These are phyloP conservation scores for Crithidia expoeki DNA, from an alignment of 208 protist species.

Conservation along the genomic window DNA sequence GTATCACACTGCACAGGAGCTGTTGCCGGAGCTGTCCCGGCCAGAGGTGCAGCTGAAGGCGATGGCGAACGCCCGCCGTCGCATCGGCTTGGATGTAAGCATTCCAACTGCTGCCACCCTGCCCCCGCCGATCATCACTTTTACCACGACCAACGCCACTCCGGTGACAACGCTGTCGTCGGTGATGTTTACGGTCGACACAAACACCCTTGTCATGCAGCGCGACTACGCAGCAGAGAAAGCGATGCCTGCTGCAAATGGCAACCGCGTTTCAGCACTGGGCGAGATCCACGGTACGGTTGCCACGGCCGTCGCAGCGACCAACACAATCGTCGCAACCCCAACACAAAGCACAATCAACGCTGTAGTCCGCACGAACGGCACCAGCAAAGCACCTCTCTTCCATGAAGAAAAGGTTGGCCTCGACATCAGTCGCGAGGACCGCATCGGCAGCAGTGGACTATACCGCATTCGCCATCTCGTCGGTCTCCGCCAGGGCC, in stretches of 20 bases:
- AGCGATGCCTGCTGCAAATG: not conserved
- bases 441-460: constrained; percentile 37
- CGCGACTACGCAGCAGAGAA: constrained; percentile 25
- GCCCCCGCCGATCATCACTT: constrained; percentile 60
- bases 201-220: constrained; percentile 30
- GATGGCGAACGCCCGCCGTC: constrained; percentile 42
- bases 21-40: constrained; percentile 48
- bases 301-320: not conserved
- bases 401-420: constrained; percentile 26
- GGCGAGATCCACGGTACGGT: not conserved
- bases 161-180: constrained; percentile 23
- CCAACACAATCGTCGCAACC: not conserved
- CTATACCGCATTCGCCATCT: constrained; percentile 49
- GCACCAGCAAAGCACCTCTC: not conserved
- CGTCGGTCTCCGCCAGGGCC: constrained; percentile 52
- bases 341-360: not conserved
- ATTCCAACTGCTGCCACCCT: constrained; percentile 57
- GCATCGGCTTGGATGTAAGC: constrained; percentile 59
- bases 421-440: constrained; percentile 24
- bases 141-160: constrained; percentile 43
- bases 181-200: constrained; percentile 39
- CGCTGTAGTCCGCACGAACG: not conserved
- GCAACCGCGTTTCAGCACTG: not conserved
- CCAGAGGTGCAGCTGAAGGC: constrained; percentile 44
- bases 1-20: constrained; percentile 37